Base-by-base conservation (phyloP, 2,329 filamentous ascomycete species). In the Neoarthrinium moseri region DNA sequence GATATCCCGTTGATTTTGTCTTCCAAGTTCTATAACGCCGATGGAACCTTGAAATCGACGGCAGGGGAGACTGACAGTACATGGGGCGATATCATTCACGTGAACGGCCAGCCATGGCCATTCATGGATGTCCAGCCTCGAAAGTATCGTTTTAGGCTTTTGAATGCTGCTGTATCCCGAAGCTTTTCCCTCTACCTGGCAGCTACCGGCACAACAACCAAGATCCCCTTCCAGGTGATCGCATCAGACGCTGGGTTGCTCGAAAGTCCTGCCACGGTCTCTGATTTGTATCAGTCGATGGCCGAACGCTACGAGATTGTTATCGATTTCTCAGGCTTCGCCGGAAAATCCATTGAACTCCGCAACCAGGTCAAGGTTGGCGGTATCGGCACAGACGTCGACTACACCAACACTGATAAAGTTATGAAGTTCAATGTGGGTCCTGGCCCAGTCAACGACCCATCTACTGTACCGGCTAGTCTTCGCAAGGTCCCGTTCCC, bases 31-130 rank as follows among this genome's bases (percentile, higher is more conserved):
- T 82, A 81, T 58, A 70, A 74, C 45, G 26, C 57, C 2, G 72
- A 77, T 47, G 78, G 78, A 6, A 66, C 74, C 3, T 66, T 81
- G 13, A 63, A 69, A 15, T 74, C 70, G 6, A 68, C 74, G 0
- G 65, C 63, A 2, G 64, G 68, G 18, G 71, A 78, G 49, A 60
- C 62, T 3, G 63, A 64, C 21, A 74, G 69, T 48, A 64, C 80
- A 13, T 80, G 71, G 54, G 79, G 79, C 29, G 79, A 83, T 52
- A 62, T 78, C 2, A 78, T 81, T 43, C 71, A 81, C 37, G 77
- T 81, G 46, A 81, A 82, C 52, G 74, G 74, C 3, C 72, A 77
- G 50, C 78, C 78, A 3, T 83, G 78, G 79, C 80, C 80, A 4
- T 81, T 69, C 51, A 52, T 80, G 8, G 68, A 72, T 15, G 78